Percentiles rank a stretch among this genome's conserved stretches.
Evolutionary conservation across 208 protist genomes (phyloP).

Genomic region (Wallacemonas sp.): DNA sequence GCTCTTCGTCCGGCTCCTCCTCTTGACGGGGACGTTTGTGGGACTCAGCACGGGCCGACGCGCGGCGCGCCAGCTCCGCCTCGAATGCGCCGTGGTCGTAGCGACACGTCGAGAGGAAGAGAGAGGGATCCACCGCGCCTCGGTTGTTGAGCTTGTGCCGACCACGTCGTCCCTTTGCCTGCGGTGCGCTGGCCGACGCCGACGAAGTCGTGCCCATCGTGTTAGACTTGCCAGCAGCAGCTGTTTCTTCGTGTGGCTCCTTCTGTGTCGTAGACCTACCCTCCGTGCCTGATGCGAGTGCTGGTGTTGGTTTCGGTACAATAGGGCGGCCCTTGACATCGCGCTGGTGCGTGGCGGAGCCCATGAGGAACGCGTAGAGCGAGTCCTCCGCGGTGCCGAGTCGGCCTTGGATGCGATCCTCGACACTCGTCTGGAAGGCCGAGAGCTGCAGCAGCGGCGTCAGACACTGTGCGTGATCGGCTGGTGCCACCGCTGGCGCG

Average conservation of each 20-base stretch:
- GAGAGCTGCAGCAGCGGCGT: neutral
- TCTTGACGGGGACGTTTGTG: too few species aligned
- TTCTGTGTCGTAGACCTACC: neutral
- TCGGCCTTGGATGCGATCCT: neutral
- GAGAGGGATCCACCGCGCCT: conserved; percentile 4
- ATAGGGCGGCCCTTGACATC: conserved; percentile 5
- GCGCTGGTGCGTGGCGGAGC: conserved; percentile 8
- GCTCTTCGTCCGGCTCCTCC: neutral
- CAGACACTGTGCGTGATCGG: neutral
- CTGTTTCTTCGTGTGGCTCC: neutral
- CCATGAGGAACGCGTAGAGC: conserved; percentile 6
- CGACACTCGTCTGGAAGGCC: neutral
- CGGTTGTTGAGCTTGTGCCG: conserved; percentile 1
- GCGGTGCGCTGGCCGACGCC: too few species aligned
- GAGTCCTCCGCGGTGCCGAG: neutral
- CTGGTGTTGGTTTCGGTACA: neutral
- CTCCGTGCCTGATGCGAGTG: neutral
- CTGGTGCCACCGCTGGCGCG: neutral
- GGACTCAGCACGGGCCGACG: too few species aligned
- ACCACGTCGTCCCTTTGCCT: conserved; percentile 2
- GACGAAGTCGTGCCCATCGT: too few species aligned
- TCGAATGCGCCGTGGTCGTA: conserved; percentile 14
- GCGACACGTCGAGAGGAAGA: conserved; percentile 11
- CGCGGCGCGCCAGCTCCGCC: conserved; percentile 14
- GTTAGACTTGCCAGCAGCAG: too few species aligned